Conservation (phyloP, 176 grass and related monocot species). For the Themeda triandra region DNA sequence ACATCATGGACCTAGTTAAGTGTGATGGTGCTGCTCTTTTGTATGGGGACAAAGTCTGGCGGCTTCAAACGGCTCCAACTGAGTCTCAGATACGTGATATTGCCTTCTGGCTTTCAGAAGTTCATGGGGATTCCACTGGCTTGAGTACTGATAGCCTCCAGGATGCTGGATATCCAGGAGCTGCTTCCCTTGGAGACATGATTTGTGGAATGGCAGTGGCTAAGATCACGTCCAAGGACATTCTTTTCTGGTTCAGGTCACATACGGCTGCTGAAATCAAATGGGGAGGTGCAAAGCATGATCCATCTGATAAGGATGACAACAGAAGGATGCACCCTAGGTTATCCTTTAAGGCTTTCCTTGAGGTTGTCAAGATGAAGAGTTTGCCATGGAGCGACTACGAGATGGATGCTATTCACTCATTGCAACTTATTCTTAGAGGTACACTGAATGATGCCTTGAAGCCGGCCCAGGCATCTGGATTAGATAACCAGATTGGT, state of each 20-base stretch:
- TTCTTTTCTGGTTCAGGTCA: conserved; percentile 91
- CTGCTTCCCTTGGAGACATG: conserved; percentile 59
- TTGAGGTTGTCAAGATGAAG: conserved; percentile 93
- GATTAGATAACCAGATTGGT: conserved; percentile 59
- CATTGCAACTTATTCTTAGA: conserved; percentile 89
- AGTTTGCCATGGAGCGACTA: conserved; percentile 81
- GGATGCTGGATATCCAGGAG: conserved; percentile 90
- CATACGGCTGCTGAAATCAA: conserved; percentile 80
- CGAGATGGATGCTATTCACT: conserved; percentile 97
- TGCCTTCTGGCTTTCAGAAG: conserved; percentile 74
- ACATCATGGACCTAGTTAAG: conserved; percentile 91
- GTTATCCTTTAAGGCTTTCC: conserved; percentile 89
- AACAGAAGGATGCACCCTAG: conserved; percentile 88
- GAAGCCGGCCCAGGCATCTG: conserved; percentile 6
- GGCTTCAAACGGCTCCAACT: conserved; percentile 53
- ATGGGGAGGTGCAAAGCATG: conserved; percentile 95
- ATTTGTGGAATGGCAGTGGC: conserved; percentile 90
- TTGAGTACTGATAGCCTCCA: conserved; percentile 89
- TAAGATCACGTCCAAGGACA: conserved; percentile 79
- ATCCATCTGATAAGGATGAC: conserved; percentile 69
- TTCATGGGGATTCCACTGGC: conserved; percentile 89
- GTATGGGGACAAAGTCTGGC: conserved; percentile 70
- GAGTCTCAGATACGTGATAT: conserved; percentile 75
- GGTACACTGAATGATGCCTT: conserved; percentile 48
- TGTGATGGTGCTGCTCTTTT: conserved; percentile 85